Evolutionary conservation across 768 basidiomycete species (phyloP).

Genomic region (Phlebiopsis flavidoalba): DNA sequence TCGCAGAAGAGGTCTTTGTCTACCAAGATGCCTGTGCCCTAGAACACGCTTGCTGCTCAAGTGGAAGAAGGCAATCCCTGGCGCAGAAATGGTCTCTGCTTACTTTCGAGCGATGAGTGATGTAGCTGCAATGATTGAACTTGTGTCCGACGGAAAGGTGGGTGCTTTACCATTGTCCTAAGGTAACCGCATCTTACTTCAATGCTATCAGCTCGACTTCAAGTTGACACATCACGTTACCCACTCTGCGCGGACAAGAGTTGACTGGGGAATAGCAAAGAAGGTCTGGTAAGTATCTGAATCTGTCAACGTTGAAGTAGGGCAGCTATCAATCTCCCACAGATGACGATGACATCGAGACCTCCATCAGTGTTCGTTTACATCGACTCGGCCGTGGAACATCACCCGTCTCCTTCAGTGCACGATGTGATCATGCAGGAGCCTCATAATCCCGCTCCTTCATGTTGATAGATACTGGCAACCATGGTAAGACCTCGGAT

Average conservation of each 20-base stretch:
- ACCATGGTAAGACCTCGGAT: slow-evolving; percentile 14
- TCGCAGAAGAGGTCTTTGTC: slow-evolving; percentile 54
- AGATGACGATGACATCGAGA: slow-evolving; percentile 89
- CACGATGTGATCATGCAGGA: slow-evolving; percentile 1
- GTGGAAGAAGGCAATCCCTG: slow-evolving; percentile 37
- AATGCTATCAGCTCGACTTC: slow-evolving; percentile 56
- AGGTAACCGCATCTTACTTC: not conserved
- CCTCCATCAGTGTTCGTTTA: slow-evolving; percentile 48
- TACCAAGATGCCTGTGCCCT: slow-evolving; percentile 68
- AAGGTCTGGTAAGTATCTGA: slow-evolving; percentile 60
- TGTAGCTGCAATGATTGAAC: slow-evolving; percentile 64
- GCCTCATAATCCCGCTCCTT: not conserved
- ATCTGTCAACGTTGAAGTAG: not conserved
- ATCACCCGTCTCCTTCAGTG: not conserved
- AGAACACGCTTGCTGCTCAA: slow-evolving; percentile 44
- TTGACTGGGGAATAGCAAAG: slow-evolving; percentile 89
- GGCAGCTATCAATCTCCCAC: slow-evolving; percentile 4
- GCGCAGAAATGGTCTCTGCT: slow-evolving; percentile 77
- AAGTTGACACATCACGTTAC: slow-evolving; percentile 61
- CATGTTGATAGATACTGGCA: not conserved
- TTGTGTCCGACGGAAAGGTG: slow-evolving; percentile 81
- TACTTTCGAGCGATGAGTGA: slow-evolving; percentile 83
- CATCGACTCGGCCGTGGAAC: slow-evolving; percentile 11
- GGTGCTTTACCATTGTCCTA: slow-evolving; percentile 9
- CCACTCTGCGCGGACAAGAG: slow-evolving; percentile 44